Evolutionary conservation across 768 basidiomycete species (phyloP).

Genomic region (Hygrocybe punicea): DNA sequence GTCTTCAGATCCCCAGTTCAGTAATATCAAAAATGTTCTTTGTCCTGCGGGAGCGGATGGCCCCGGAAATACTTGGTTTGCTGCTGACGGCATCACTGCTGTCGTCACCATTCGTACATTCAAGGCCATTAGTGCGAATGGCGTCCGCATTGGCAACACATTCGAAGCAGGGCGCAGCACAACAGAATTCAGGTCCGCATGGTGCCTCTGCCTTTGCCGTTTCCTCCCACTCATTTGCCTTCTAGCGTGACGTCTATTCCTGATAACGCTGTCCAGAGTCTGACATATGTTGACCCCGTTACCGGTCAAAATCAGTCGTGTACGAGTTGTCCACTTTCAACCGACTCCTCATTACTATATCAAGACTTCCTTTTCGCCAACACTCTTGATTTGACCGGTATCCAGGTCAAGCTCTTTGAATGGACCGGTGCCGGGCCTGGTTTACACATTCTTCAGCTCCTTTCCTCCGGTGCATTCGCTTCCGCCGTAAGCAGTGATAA

Average conservation of each 20-base stretch:
- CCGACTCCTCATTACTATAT: constrained; percentile 72
- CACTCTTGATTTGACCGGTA: constrained; percentile 72
- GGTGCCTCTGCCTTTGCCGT: not conserved
- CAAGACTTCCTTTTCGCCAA: constrained; percentile 88
- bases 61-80: constrained; percentile 82
- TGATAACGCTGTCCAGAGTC: constrained; percentile 73
- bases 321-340: constrained; percentile 75
- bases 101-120: constrained; percentile 77
- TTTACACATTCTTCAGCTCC: constrained; percentile 85
- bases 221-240: not conserved
- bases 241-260: constrained; percentile 82
- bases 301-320: constrained; percentile 78
- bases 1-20: constrained; percentile 56
- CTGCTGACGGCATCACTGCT: constrained; percentile 63
- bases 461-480: constrained; percentile 89
- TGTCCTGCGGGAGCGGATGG: constrained; percentile 86
- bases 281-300: constrained; percentile 74
- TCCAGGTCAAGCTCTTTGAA: constrained; percentile 75
- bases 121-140: constrained; percentile 67
- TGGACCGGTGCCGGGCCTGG: constrained; percentile 78
- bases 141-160: constrained; percentile 89
- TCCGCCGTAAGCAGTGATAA: constrained; percentile 66
- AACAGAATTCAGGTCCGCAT: constrained; percentile 75
- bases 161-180: constrained; percentile 79
- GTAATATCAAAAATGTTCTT: constrained; percentile 64